A percentile compares a stretch with the other conserved stretches of the same genome.
Conservation (phyloP, 768 basidiomycete species). For the Lepiota brunneoincarnata region DNA sequence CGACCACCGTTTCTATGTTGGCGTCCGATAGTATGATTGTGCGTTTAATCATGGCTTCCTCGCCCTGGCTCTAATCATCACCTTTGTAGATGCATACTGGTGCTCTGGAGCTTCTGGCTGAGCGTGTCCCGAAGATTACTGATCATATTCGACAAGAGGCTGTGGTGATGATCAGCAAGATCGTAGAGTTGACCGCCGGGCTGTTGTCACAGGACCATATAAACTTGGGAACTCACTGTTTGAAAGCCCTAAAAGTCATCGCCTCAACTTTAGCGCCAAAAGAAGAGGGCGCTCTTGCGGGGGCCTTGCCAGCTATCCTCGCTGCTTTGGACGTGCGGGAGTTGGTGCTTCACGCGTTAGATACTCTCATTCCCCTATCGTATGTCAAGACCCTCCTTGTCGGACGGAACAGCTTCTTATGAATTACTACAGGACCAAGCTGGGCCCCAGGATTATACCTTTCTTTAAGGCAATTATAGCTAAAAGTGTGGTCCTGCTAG, state of each 20-base stretch:
- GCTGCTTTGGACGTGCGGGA: constrained; percentile 39
- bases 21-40: constrained; percentile 53
- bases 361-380: constrained; percentile 60
- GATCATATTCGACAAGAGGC: constrained; percentile 51
- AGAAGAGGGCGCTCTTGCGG: constrained; percentile 66
- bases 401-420: constrained; percentile 8
- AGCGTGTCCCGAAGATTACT: constrained; percentile 62
- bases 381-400: constrained; percentile 31
- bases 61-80: constrained; percentile 7
- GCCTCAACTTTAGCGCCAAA: constrained; percentile 53
- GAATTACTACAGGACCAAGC: constrained; percentile 47
- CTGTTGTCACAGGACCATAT: constrained; percentile 5
- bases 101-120: constrained; percentile 67
- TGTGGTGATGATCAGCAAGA: constrained; percentile 46
- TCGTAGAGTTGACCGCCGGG: constrained; percentile 30
- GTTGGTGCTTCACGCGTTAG: constrained; percentile 41
- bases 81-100: constrained; percentile 54
- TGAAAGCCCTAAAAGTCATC: constrained; percentile 55
- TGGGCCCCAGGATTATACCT: constrained; percentile 89
- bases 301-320: constrained; percentile 58
- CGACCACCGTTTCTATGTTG: constrained; percentile 53
- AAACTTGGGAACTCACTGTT: not conserved
- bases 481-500: constrained; percentile 49
- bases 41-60: constrained; percentile 16
- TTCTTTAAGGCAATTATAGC: constrained; percentile 71